Conservation (phyloP, 2,329 filamentous ascomycete genomes). For the Trichoderma guizhouense region DNA sequence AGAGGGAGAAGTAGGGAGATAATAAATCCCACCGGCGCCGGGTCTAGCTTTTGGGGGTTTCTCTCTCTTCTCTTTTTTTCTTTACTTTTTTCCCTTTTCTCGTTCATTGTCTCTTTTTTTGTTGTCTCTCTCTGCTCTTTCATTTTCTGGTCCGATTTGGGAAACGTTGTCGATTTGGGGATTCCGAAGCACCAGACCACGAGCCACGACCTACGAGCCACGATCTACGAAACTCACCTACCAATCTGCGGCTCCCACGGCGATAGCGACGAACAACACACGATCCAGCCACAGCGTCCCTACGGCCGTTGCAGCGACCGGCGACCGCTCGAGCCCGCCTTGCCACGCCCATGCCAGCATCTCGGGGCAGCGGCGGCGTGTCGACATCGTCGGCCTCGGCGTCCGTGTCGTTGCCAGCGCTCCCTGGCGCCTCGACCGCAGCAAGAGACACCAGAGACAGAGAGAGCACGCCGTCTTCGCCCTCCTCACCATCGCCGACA, state of each 20-base stretch:
- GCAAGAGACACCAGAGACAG: background rate
- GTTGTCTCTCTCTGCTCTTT: background rate
- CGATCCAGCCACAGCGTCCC: background rate
- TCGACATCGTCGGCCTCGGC: conserved; percentile 24
- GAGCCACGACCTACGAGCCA: background rate
- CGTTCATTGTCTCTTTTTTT: background rate
- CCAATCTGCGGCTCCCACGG: background rate
- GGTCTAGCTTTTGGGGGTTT: background rate
- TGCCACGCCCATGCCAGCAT: conserved; percentile 23
- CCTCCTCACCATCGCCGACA: conserved; percentile 21
- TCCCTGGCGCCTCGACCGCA: background rate
- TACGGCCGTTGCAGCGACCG: conserved; percentile 8
- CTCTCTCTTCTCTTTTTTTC: background rate
- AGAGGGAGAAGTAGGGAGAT: background rate
- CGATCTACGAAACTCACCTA: background rate
- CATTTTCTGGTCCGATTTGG: background rate
- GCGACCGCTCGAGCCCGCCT: conserved; percentile 2
- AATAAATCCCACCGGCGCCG: conserved; percentile 6
- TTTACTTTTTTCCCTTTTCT: background rate
- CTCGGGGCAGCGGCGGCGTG: conserved; percentile 22
- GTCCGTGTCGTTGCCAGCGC: conserved; percentile 25
- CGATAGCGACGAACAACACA: background rate
- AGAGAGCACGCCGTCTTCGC: background rate
- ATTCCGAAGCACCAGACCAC: background rate
- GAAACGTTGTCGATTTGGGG: background rate